Base-by-base conservation (phyloP, 495 filamentous ascomycete genomes). In the Penicillium cataractarum region DNA sequence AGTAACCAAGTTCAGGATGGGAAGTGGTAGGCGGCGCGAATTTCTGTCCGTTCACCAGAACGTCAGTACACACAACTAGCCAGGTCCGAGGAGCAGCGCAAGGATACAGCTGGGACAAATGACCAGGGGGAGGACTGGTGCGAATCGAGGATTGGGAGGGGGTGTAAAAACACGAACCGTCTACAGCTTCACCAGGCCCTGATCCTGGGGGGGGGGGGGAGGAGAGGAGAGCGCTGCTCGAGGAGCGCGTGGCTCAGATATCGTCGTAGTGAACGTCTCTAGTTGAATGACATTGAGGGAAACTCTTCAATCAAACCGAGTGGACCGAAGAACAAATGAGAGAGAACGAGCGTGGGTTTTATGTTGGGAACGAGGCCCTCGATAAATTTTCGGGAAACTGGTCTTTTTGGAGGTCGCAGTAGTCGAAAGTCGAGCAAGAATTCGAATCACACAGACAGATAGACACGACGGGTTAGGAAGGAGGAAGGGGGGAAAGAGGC, bases 161-260 rank as follows among this genome's bases (percentile, higher is more conserved):
- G n/a, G n/a, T n/a, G n/a, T n/a, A n/a, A n/a, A n/a, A 68, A 58
- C 51, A 77, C 79, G 71, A 76, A 82, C 79, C 78, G 79, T 82
- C 79, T 76, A 80, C 76, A 65, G 67, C 74, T 78, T 75, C 79
- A 61, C 72, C 70, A 72, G 61, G 70, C 64, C 77, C 76, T 78
- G 74, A 80, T 70, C 67, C 76, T 76, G 76, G 75, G 29, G 40
- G 37, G 37, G 37, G 37, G 46, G 58, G 70, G 71, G 76, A 78
- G 42, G 32, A 44, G 48, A 55, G 62, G 69, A 73, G 77, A 77
- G 76, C 73, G 73, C 66, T 73, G 77, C 75, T 79, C 76, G 66
- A 64, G 63, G 76, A 80, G 78, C 77, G 64, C 68, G 71, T 69
- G 65, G 76, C 79, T 82, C 77, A 74, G 48, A 65, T 46, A 62